Conservation (phyloP, 495 filamentous ascomycete species). For the Aspergillus funiculosus region DNA sequence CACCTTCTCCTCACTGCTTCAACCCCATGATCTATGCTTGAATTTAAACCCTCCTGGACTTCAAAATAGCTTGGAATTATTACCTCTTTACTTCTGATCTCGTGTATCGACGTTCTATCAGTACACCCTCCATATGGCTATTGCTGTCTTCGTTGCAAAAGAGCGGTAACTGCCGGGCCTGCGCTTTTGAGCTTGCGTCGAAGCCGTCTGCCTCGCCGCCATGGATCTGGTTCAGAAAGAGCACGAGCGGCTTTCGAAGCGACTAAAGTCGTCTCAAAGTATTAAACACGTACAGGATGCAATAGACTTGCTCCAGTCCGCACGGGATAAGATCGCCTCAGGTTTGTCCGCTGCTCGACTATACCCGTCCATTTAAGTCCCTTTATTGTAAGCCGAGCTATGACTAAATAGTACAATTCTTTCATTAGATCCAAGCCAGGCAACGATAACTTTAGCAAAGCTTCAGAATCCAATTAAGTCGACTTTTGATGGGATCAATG, state of each 20-base stretch:
- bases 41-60: not conserved
- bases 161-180: slow-evolving; percentile 26
- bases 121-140: slow-evolving; percentile 17
- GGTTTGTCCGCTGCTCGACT: slow-evolving; percentile 39
- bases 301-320: slow-evolving; percentile 67
- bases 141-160: slow-evolving; percentile 8
- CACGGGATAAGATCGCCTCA: slow-evolving; percentile 61
- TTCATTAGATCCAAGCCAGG: slow-evolving; percentile 58
- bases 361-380: slow-evolving; percentile 1
- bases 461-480: slow-evolving; percentile 76
- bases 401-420: slow-evolving; percentile 17
- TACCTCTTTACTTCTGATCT: not conserved
- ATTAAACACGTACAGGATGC: slow-evolving; percentile 73
- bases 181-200: slow-evolving; percentile 16
- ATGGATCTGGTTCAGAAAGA: slow-evolving; percentile 75
- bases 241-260: slow-evolving; percentile 61
- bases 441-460: slow-evolving; percentile 67
- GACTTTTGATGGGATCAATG: slow-evolving; percentile 70
- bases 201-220: slow-evolving; percentile 16
- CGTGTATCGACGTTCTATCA: not conserved
- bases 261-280: slow-evolving; percentile 60
- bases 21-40: slow-evolving; percentile 2
- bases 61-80: not conserved
- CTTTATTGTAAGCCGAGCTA: not conserved
- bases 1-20: not conserved